Conservation (phyloP, 768 basidiomycete genomes). For the Mycena galericulata region DNA sequence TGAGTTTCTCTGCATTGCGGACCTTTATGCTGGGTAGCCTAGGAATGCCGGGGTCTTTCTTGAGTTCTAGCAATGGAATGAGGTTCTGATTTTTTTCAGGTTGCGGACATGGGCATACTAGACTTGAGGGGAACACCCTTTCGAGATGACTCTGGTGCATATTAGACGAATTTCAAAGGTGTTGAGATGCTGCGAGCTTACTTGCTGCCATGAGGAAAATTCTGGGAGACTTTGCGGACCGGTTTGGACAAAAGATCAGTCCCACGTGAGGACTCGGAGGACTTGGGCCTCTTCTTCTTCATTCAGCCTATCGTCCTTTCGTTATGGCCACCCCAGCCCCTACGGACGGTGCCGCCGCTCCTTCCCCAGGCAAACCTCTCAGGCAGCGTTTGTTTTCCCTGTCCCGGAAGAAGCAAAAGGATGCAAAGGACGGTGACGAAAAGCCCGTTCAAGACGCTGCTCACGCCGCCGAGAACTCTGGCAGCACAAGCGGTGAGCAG, state of each 20-base stretch:
- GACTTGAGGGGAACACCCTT: conserved; percentile 32
- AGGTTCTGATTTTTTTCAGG: not conserved
- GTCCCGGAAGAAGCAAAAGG: conserved; percentile 36
- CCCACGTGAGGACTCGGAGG: not conserved
- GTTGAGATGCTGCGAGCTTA: not conserved
- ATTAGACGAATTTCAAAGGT: not conserved
- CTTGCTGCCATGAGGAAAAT: conserved; percentile 28
- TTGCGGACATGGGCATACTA: conserved; percentile 22
- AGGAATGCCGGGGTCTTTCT: conserved; percentile 92
- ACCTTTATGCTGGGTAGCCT: conserved; percentile 81
- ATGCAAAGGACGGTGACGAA: conserved; percentile 30
- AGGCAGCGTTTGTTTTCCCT: conserved; percentile 36
- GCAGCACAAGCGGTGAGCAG: conserved; percentile 43
- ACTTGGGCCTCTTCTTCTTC: not conserved
- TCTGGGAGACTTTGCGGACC: not conserved
- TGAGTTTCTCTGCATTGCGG: conserved; percentile 63
- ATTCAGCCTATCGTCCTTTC: conserved; percentile 3
- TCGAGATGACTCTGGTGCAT: conserved; percentile 24
- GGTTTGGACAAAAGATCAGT: not conserved
- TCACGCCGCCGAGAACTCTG: conserved; percentile 40
- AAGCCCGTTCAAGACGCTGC: conserved; percentile 29
- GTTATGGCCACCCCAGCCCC: conserved; percentile 18
- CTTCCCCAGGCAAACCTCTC: conserved; percentile 20
- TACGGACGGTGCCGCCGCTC: conserved; percentile 14
- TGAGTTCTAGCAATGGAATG: conserved; percentile 65